phyloP scores from a whole-genome alignment of 441 rosid species.

The Flueggea neowawraea region DNA sequence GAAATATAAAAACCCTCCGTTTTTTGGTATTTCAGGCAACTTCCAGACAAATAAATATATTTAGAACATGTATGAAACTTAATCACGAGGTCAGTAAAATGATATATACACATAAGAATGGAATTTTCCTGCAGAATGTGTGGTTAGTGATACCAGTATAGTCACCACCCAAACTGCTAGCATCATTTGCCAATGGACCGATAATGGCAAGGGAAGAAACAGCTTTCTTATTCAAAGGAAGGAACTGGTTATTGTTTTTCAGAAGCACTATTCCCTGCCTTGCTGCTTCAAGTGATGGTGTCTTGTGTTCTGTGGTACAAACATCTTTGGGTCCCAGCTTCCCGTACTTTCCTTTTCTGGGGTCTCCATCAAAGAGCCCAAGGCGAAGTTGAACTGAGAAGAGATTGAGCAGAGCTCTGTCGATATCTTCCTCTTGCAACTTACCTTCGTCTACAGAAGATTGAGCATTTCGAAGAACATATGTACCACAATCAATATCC shows the following conservation, averaged over 20 bases:
- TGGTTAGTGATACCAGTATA: constrained; percentile 81
- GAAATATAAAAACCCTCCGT: too few relatives aligned
- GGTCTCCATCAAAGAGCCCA: constrained; percentile 82
- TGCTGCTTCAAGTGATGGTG: constrained; percentile 86
- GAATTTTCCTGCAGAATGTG: neutral
- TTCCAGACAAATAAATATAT: too few relatives aligned
- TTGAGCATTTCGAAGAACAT: constrained; percentile 49
- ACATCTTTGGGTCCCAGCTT: constrained; percentile 62
- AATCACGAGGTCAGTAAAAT: neutral
- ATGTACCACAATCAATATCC: constrained; percentile 88
- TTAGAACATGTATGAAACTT: neutral
- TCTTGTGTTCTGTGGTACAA: constrained; percentile 72
- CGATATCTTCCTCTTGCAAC: constrained; percentile 57
- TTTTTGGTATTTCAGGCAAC: too few relatives aligned
- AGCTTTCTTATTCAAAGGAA: constrained; percentile 57
- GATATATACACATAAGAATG: neutral
- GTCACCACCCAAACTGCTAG: constrained; percentile 72
- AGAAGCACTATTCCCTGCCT: constrained; percentile 91
- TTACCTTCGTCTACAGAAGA: constrained; percentile 56
- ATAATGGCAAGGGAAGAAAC: constrained; percentile 68
- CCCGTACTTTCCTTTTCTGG: constrained; percentile 56
- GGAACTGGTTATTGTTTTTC: constrained; percentile 51
- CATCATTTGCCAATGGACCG: constrained; percentile 69
- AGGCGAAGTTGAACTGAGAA: constrained; percentile 80
- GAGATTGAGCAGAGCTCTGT: constrained; percentile 62